Conservation (phyloP, 1,284 basidiomycete species). For the Trichosporon asahii region DNA sequence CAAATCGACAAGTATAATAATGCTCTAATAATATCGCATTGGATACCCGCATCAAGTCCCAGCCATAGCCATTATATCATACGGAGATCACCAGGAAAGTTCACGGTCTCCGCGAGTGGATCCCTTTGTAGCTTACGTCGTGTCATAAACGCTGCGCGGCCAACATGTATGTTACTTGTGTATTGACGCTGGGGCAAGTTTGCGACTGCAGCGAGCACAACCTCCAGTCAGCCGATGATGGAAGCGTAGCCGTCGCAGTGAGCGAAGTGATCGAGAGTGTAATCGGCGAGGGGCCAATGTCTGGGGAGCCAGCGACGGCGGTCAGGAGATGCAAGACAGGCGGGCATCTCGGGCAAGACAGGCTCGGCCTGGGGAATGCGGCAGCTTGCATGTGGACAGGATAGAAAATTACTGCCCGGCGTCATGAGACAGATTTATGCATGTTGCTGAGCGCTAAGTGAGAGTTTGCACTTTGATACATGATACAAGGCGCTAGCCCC, state of each 20-base stretch:
- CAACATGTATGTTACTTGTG: conserved; percentile 4
- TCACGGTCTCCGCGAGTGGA: background rate
- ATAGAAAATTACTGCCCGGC: background rate
- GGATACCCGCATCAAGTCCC: background rate
- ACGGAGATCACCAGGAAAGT: background rate
- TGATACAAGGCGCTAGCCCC: background rate
- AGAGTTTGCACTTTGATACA: background rate
- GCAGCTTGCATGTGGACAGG: background rate
- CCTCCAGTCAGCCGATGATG: no score
- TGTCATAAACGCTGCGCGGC: conserved; percentile 9
- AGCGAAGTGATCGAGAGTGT: no score
- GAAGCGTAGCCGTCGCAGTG: no score
- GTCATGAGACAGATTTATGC: background rate
- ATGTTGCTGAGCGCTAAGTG: background rate
- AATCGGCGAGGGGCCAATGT: no score
- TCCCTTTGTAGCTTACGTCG: conserved; percentile 4
- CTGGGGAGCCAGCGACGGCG: background rate
- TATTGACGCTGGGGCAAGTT: background rate
- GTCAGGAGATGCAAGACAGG: background rate
- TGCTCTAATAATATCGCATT: conserved; percentile 2
- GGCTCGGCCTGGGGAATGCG: background rate
- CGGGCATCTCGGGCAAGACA: background rate
- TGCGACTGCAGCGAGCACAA: background rate
- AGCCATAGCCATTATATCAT: background rate
- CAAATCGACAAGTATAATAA: background rate